phyloP scores from a whole-genome alignment of 345 rosid species.

The Pugionium cornutum region DNA sequence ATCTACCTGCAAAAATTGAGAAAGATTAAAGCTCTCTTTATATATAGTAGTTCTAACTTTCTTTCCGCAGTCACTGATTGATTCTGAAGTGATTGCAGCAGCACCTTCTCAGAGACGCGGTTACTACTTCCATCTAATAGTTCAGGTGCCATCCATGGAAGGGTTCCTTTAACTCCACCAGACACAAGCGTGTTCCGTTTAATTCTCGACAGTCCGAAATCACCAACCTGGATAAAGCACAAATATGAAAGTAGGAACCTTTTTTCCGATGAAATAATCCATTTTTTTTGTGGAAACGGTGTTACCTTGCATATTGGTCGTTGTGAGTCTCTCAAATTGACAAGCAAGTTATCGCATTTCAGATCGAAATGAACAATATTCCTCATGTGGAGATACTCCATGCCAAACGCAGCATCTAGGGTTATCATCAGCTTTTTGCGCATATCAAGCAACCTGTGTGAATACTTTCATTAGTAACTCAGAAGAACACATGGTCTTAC shows the following conservation, averaged over 20 bases:
- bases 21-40: background rate
- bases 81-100: background rate
- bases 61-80: background rate
- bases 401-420: slow-evolving; percentile 80
- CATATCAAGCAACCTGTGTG: slow-evolving; percentile 57
- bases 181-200: slow-evolving; percentile 75
- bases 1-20: slow-evolving; percentile 52
- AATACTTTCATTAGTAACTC: slow-evolving; percentile 24
- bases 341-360: slow-evolving; percentile 81
- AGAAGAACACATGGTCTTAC: background rate
- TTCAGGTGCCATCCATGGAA: slow-evolving; percentile 95
- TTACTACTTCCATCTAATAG: slow-evolving; percentile 64
- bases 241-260: background rate
- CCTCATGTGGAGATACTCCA: slow-evolving; percentile 77
- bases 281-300: background rate
- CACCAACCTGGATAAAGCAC: slow-evolving; percentile 58
- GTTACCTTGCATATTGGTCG: slow-evolving; percentile 81
- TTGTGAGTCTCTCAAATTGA: slow-evolving; percentile 73
- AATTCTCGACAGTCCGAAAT: slow-evolving; percentile 80
- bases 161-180: slow-evolving; percentile 83
- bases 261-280: background rate
- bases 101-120: slow-evolving; percentile 76
- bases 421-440: slow-evolving; percentile 66
- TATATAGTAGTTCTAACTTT: background rate
- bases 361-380: slow-evolving; percentile 80